Evolutionary conservation across 331 rosid genomes (phyloP).

Genomic region (Acacia pycnantha): DNA sequence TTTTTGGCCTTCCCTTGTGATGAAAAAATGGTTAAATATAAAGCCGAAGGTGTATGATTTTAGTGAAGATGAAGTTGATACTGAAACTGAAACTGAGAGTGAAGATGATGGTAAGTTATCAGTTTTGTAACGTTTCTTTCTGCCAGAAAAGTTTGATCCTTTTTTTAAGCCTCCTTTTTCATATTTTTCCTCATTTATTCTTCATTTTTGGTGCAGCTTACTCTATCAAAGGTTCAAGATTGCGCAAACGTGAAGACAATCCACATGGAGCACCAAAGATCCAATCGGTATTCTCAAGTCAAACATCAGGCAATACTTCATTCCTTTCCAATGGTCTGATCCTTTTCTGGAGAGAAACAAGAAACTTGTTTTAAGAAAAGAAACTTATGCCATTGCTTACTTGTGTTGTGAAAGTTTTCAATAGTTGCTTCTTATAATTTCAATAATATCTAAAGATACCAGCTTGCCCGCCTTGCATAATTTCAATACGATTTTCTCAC

Average conservation of each 20-base stretch:
- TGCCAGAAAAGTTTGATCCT: slow-evolving; percentile 11
- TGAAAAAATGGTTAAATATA: slow-evolving; percentile 95
- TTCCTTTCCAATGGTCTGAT: slow-evolving; percentile 15
- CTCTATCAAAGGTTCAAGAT: slow-evolving; percentile 51
- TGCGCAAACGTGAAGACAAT: slow-evolving; percentile 38
- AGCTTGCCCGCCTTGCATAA: neutral
- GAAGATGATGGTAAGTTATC: slow-evolving; percentile 82
- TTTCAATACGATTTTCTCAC: neutral
- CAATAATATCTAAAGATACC: slow-evolving; percentile 1
- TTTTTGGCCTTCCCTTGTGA: slow-evolving; percentile 94
- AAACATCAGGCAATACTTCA: slow-evolving; percentile 57
- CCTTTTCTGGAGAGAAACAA: slow-evolving; percentile 1
- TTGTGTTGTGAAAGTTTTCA: neutral
- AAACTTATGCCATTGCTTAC: neutral
- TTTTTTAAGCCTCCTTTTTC: neutral
- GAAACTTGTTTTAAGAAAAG: neutral
- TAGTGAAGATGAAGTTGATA: slow-evolving; percentile 93
- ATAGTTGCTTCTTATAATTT: slow-evolving; percentile 9
- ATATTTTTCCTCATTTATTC: slow-evolving; percentile 1
- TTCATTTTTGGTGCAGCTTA: slow-evolving; percentile 50
- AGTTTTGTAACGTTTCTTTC: neutral
- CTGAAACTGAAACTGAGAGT: slow-evolving; percentile 95
- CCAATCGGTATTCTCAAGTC: slow-evolving; percentile 45
- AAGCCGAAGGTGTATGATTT: slow-evolving; percentile 89
- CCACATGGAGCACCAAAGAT: slow-evolving; percentile 43